A percentile compares a stretch with the other conserved stretches of the same genome.
These are phyloP conservation scores for Pneumocystis jirovecii DNA, from an alignment of 1,139 yeast genomes.

Conservation along the genomic window DNA sequence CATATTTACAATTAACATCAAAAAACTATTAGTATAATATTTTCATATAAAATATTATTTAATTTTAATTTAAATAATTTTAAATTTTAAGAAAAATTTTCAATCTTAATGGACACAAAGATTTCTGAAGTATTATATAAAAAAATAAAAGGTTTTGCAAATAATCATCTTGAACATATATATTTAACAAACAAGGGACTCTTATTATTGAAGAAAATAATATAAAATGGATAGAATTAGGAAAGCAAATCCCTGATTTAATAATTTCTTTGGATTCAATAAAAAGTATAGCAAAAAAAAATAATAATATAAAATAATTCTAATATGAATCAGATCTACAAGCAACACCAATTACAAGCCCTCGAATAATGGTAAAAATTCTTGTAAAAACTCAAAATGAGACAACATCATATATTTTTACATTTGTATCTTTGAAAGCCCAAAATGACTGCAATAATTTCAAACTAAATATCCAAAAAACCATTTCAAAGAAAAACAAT, in stretches of 20 bases:
- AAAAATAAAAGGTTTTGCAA: neutral
- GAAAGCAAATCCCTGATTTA: conserved; percentile 6
- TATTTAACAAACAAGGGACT: neutral
- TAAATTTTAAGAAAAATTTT: neutral
- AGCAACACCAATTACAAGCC: conserved; percentile 9
- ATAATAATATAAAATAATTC: neutral
- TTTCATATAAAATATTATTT: neutral
- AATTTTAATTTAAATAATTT: no score
- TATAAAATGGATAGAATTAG: conserved; percentile 9
- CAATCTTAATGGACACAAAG: neutral
- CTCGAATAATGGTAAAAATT: conserved; percentile 7
- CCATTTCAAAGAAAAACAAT: neutral
- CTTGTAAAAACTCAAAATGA: conserved; percentile 6
- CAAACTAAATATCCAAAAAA: neutral
- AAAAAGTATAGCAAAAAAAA: conserved; percentile 2
- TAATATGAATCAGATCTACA: conserved; percentile 7
- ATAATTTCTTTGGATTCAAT: conserved; percentile 8
- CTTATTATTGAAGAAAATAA: conserved; percentile 7
- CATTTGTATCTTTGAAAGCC: conserved; percentile 3
- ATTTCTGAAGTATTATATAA: neutral
- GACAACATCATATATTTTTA: conserved; percentile 9
- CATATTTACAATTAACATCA: neutral
- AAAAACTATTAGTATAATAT: neutral
- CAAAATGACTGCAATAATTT: conserved; percentile 7
- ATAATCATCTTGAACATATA: neutral